Percentiles rank a stretch among this genome's conserved stretches.
Evolutionary conservation across 345 rosid species (phyloP).

Genomic region (Murraya koenigii): DNA sequence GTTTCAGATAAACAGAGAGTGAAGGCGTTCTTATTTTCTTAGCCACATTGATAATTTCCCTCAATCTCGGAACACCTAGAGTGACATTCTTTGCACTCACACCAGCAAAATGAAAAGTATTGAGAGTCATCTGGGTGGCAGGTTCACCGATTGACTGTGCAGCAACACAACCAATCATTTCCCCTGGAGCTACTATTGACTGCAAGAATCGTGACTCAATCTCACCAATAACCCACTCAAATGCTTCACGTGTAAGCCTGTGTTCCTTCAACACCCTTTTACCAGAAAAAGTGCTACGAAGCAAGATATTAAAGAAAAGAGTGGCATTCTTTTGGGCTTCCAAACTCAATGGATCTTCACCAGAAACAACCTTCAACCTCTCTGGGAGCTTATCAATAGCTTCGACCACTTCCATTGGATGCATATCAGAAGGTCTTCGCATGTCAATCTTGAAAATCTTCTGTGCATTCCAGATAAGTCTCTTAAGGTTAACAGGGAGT

Average conservation of each 20-base stretch:
- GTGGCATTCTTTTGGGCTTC: slow-evolving; percentile 99
- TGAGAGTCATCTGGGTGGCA: slow-evolving; percentile 99
- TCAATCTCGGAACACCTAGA: slow-evolving; percentile 94
- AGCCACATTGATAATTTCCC: slow-evolving; percentile 93
- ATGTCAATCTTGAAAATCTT: slow-evolving; percentile 87
- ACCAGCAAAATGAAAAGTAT: slow-evolving; percentile 98
- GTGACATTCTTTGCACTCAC: slow-evolving; percentile 99
- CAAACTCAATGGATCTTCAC: slow-evolving; percentile 80
- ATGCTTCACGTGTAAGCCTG: slow-evolving; percentile 92
- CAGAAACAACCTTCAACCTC: slow-evolving; percentile 90
- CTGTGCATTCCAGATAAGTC: slow-evolving; percentile 97
- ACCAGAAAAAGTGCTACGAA: slow-evolving; percentile 94
- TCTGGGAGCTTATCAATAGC: slow-evolving; percentile 95
- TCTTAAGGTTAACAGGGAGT: slow-evolving; percentile 86
- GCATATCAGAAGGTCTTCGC: slow-evolving; percentile 77
- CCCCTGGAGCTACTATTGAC: slow-evolving; percentile 92
- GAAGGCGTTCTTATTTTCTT: slow-evolving; percentile 96
- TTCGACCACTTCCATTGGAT: slow-evolving; percentile 95
- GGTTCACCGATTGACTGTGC: slow-evolving; percentile 99
- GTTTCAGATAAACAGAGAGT: slow-evolving; percentile 71
- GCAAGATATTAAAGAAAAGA: slow-evolving; percentile 84
- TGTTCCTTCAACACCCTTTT: slow-evolving; percentile 95
- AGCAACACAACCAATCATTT: slow-evolving; percentile 99
- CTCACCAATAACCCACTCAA: slow-evolving; percentile 98
- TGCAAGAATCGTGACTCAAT: slow-evolving; percentile 92